Conservation (phyloP, 2,329 filamentous ascomycete genomes). For the Epichloe elymi region DNA sequence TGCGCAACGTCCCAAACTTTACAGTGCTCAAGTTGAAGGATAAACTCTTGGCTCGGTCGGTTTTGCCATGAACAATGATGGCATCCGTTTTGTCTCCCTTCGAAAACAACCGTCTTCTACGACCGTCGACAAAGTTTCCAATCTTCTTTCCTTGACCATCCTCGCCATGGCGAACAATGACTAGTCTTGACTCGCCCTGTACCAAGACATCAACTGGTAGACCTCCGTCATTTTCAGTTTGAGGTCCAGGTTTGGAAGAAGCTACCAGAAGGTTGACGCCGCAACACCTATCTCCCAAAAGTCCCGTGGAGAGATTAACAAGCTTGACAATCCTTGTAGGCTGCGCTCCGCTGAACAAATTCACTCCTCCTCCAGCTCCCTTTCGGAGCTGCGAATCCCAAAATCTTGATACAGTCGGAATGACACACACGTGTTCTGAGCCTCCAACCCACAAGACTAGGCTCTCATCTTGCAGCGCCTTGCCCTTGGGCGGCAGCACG, state of each 20-base stretch:
- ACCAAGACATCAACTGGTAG: constrained; percentile 41
- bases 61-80: constrained; percentile 41
- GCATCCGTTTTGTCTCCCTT: constrained; percentile 32
- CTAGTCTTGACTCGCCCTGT: constrained; percentile 41
- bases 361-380: constrained; percentile 35
- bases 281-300: constrained; percentile 44
- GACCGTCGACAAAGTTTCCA: constrained; percentile 23
- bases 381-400: constrained; percentile 47
- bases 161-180: constrained; percentile 41
- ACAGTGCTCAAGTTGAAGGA: constrained; percentile 38
- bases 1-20: constrained; percentile 25
- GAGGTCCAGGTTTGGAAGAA: constrained; percentile 13
- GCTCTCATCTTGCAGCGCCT: constrained; percentile 37
- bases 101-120: constrained; percentile 22
- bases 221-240: constrained; percentile 19
- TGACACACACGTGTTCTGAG: constrained; percentile 42
- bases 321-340: constrained; percentile 43
- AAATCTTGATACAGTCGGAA: constrained; percentile 41
- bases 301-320: constrained; percentile 36
- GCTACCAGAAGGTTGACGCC: constrained; percentile 34
- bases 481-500: constrained; percentile 28
- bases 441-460: constrained; percentile 44
- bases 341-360: constrained; percentile 42
- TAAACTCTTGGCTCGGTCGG: constrained; percentile 22
- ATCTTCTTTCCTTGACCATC: constrained; percentile 31